Base-by-base conservation (phyloP, 768 basidiomycete species). In the Megacollybia marginata region DNA sequence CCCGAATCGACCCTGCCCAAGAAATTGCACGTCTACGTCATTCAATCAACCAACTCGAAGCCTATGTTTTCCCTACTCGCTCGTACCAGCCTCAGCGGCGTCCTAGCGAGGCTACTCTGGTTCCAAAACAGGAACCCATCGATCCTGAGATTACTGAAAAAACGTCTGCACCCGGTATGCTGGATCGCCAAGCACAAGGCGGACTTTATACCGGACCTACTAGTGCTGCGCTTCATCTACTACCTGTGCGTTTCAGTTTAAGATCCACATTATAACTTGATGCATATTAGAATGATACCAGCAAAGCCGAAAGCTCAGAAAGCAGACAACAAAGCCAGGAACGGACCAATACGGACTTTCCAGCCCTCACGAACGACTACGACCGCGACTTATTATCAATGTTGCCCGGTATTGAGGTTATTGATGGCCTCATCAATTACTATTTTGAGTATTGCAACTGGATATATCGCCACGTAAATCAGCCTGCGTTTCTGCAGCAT, bases 391-490 rank as follows among this genome's bases (percentile, higher is more conserved):
- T 92, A 9, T 75, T 88, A 53, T 69, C 73, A 4, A 65, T 76
- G 49, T 75, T 92, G 2, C 88, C 88, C 2, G 68, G 76, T 16
- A 64, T 84, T 48, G 76, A 83, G 43, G 69, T 82, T 47, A 82
- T 90, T 57, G 88, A 91, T 58, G 77, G 74, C 15, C 79, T 92
- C 47, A 73, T 92, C 59, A 66, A 67, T 44, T 84, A 82, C 66
- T 91, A 92, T 65, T 90, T 90, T 57, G 85, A 88, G 56, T 87
- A 86, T 60, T 88, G 87, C 74, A 89, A 86, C 64, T 92, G 88
- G 88, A 80, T 90, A 47, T 88, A 89, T 65, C 81, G 85, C 36
- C 83, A 88, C 60, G 77, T 91, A 52, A 83, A 88, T 63, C 74
- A 82, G 48, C 50, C 67, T 1, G 69, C 79, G 12, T 87, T 91